Evolutionary conservation across 2,329 filamentous ascomycete genomes (phyloP).

Genomic region (Bipolaris zeicola): DNA sequence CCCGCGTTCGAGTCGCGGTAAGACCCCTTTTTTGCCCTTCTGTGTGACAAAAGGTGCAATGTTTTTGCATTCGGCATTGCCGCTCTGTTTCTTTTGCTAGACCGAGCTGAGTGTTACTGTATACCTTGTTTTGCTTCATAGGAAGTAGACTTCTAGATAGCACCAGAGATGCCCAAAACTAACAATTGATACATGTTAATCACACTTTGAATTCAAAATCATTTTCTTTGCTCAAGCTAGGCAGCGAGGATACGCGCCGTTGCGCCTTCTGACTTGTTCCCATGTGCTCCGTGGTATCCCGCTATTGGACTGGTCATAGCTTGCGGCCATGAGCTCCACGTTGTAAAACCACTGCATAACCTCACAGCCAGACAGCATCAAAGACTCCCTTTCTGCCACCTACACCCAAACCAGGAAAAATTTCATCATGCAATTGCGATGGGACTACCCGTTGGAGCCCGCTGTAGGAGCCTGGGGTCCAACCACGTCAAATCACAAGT

Average conservation of each 20-base stretch:
- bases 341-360: neutral
- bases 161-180: too few relatives aligned
- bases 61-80: neutral
- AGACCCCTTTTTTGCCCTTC: conserved; percentile 22
- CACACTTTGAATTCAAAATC: too few relatives aligned
- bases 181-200: too few relatives aligned
- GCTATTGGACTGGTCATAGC: conserved; percentile 8
- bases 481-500: conserved; percentile 44
- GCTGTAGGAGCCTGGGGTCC: conserved; percentile 33
- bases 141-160: too few relatives aligned
- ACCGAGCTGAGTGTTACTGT: too few relatives aligned
- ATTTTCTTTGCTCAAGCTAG: neutral
- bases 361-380: neutral
- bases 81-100: too few relatives aligned
- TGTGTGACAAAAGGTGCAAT: neutral
- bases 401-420: neutral
- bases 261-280: neutral
- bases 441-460: conserved; percentile 32
- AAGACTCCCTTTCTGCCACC: neutral
- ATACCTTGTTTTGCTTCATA: too few relatives aligned
- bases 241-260: neutral
- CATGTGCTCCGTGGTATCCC: neutral
- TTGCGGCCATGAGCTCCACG: neutral
- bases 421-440: conserved; percentile 30
- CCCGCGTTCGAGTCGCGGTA: conserved; percentile 38